phyloP scores from a whole-genome alignment of 108 stramenopile species.

The Asterionellopsis glacialis region DNA sequence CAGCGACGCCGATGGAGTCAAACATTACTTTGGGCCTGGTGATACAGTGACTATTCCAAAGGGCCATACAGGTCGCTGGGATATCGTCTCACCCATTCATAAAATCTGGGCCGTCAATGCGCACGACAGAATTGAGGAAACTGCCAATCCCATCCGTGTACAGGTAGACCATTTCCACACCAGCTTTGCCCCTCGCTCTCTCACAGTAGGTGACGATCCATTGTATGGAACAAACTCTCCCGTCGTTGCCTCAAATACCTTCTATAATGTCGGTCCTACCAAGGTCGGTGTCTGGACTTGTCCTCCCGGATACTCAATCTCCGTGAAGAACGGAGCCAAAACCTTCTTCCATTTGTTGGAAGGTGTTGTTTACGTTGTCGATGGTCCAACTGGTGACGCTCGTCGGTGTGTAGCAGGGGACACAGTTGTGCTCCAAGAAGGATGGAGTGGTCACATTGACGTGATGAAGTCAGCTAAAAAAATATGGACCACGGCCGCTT shows the following conservation, averaged over 20 bases:
- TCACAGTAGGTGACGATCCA: background rate
- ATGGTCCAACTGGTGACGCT: constrained; percentile 32
- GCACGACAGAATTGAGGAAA: constrained; percentile 14
- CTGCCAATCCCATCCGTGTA: constrained; percentile 32
- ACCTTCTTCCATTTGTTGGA: constrained; percentile 49
- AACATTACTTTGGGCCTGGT: constrained; percentile 44
- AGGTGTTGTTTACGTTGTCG: constrained; percentile 38
- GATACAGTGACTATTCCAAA: constrained; percentile 35
- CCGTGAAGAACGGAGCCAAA: constrained; percentile 7
- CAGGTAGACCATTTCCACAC: constrained; percentile 10
- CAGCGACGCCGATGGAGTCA: constrained; percentile 26
- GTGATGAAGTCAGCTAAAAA: constrained; percentile 56
- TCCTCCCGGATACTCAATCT: constrained; percentile 35
- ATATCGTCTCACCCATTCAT: constrained; percentile 30
- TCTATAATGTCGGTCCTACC: constrained; percentile 54
- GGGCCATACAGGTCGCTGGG: constrained; percentile 31
- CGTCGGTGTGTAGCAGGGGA: constrained; percentile 60
- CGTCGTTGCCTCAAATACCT: constrained; percentile 24
- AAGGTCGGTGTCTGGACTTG: constrained; percentile 49
- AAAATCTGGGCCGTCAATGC: constrained; percentile 15
- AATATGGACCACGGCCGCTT: too few species aligned
- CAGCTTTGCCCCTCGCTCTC: background rate
- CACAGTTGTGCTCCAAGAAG: constrained; percentile 53
- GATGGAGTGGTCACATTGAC: constrained; percentile 58
- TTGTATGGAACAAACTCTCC: constrained; percentile 24